phyloP scores from a whole-genome alignment of 805 yeast species.

The Candida namnaoensis region DNA sequence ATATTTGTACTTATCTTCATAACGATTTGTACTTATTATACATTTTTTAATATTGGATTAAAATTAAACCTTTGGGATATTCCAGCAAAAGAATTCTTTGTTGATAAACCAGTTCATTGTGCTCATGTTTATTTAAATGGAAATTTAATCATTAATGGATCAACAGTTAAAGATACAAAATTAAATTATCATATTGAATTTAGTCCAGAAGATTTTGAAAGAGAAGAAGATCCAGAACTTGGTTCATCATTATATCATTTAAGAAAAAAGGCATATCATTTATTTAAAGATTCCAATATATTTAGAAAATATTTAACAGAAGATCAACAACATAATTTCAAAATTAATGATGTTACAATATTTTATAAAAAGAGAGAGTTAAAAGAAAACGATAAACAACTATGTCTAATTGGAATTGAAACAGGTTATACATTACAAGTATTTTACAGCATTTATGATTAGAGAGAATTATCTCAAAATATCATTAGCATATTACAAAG shows the following conservation, averaged over 20 bases:
- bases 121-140: slow-evolving; percentile 60
- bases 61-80: slow-evolving; percentile 35
- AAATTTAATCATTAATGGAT: slow-evolving; percentile 23
- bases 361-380: slow-evolving; percentile 23
- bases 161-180: slow-evolving; percentile 7
- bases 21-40: slow-evolving; percentile 24
- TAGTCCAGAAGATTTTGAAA: slow-evolving; percentile 70
- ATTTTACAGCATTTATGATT: slow-evolving; percentile 11
- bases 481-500: too few relatives aligned
- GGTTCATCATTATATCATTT: slow-evolving; percentile 65
- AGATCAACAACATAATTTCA: slow-evolving; percentile 7
- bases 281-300: slow-evolving; percentile 38
- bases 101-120: slow-evolving; percentile 71
- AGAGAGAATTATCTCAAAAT: neutral
- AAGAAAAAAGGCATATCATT: slow-evolving; percentile 43
- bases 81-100: slow-evolving; percentile 52
- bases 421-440: slow-evolving; percentile 42
- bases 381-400: slow-evolving; percentile 32
- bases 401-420: slow-evolving; percentile 43
- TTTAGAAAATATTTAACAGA: slow-evolving; percentile 16
- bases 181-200: slow-evolving; percentile 60
- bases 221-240: slow-evolving; percentile 47
- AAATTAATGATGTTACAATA: slow-evolving; percentile 25
- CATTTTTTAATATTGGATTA: slow-evolving; percentile 33
- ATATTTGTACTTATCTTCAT: slow-evolving; percentile 11